Percentiles rank a stretch among this genome's conserved stretches.
These are phyloP conservation scores for Hyaloraphidium curvatum DNA, from an alignment of 192 early-diverging fungal genomes.

Conservation along the genomic window DNA sequence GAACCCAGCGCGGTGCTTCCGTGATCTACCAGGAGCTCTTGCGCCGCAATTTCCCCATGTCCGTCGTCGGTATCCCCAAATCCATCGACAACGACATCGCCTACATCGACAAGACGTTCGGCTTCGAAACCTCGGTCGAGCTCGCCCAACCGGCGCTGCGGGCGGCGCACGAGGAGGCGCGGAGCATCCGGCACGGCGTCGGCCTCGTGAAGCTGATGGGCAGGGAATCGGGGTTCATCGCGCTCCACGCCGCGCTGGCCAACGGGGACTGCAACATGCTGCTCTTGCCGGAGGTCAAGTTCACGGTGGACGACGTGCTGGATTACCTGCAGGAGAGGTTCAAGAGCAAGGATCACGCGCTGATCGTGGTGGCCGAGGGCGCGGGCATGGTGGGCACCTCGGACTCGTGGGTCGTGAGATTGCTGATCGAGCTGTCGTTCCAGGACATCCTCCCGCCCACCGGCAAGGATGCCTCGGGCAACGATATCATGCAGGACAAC, in stretches of 20 bases:
- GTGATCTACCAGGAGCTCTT: conserved; percentile 9
- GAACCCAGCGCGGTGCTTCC: conserved; percentile 14
- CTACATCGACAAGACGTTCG: conserved; percentile 15
- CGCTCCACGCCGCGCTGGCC: conserved; percentile 14
- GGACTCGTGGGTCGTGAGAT: background rate
- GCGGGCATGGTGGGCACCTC: conserved; percentile 9
- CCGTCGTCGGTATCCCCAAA: conserved; percentile 18
- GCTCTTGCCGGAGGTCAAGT: conserved; percentile 14
- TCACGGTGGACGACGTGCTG: conserved; percentile 8
- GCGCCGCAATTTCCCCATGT: conserved; percentile 4
- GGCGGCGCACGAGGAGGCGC: conserved; percentile 18
- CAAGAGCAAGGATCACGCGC: conserved; percentile 4
- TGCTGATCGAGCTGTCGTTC: background rate
- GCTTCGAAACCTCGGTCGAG: conserved; percentile 18
- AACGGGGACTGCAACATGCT: conserved; percentile 17
- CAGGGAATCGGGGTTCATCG: conserved; percentile 17
- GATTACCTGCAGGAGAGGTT: conserved; percentile 5
- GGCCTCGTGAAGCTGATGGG: conserved; percentile 21
- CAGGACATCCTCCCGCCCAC: conserved; percentile 9
- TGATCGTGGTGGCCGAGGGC: conserved; percentile 17
- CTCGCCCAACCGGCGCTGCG: conserved; percentile 10
- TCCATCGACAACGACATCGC: conserved; percentile 17
- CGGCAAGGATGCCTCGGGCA: conserved; percentile 12
- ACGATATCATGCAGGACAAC: conserved; percentile 12
- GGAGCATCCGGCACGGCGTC: conserved; percentile 8